Conservation (phyloP, 2,329 filamentous ascomycete species). For the Nannizziopsis barbatae region DNA sequence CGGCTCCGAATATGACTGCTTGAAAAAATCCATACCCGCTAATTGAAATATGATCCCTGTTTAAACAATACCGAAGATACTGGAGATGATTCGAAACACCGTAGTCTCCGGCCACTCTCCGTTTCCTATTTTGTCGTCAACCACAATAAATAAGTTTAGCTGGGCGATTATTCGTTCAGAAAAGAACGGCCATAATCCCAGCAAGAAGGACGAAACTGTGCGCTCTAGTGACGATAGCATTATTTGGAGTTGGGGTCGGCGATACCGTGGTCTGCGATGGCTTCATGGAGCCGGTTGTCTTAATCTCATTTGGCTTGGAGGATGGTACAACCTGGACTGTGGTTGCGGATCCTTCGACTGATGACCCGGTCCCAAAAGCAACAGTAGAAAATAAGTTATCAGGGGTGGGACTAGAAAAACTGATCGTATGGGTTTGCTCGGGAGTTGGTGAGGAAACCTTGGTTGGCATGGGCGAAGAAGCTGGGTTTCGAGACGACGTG, state of each 20-base stretch:
- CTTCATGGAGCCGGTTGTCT: not conserved
- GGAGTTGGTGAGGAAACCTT: too few relatives aligned
- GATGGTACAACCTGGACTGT: not conserved
- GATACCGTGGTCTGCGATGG: not conserved
- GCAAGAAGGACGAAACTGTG: constrained; percentile 4
- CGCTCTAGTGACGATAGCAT: not conserved
- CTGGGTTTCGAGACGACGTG: too few relatives aligned
- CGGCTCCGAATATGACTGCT: not conserved
- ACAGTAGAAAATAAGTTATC: too few relatives aligned
- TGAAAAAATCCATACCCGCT: not conserved
- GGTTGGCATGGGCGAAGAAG: too few relatives aligned
- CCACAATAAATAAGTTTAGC: too few relatives aligned
- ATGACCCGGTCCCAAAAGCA: too few relatives aligned
- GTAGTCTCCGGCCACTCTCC: too few relatives aligned
- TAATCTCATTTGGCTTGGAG: not conserved
- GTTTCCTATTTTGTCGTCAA: too few relatives aligned
- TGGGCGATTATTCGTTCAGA: not conserved
- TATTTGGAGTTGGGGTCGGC: not conserved
- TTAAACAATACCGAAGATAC: not conserved
- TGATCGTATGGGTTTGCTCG: too few relatives aligned
- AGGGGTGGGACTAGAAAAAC: too few relatives aligned
- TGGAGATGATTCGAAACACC: too few relatives aligned
- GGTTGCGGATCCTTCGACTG: not conserved
- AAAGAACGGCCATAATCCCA: constrained; percentile 2
- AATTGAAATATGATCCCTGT: not conserved